Conservation (phyloP, 2,329 filamentous ascomycete genomes). For the Paramyrothecium roridum region DNA sequence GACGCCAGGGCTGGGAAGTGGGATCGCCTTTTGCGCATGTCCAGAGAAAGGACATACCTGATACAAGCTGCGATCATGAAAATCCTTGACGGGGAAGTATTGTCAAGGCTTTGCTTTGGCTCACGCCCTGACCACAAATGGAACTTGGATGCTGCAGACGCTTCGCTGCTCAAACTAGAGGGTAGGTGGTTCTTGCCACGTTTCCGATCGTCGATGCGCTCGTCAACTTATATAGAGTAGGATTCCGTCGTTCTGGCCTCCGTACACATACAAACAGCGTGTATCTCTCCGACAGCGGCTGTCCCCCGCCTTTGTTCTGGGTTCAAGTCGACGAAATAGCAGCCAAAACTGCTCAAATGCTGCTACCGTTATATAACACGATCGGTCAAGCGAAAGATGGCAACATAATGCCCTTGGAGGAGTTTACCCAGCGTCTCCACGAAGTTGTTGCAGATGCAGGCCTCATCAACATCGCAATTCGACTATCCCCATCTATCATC, state of each 20-base stretch:
- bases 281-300: conserved; percentile 14
- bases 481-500: conserved; percentile 18
- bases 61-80: conserved; percentile 24
- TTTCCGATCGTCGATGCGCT: background rate
- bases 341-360: conserved; percentile 13
- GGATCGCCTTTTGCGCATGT: conserved; percentile 21
- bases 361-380: conserved; percentile 19
- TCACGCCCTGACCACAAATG: conserved; percentile 18
- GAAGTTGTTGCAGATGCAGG: conserved; percentile 23
- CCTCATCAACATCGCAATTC: conserved; percentile 24
- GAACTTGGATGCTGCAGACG: conserved; percentile 17
- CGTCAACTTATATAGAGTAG: background rate
- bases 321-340: conserved; percentile 22
- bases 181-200: conserved; percentile 13
- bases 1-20: conserved; percentile 19
- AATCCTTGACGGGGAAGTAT: conserved; percentile 20
- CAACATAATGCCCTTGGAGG: conserved; percentile 2
- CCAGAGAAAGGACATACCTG: conserved; percentile 17
- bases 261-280: conserved; percentile 18
- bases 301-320: conserved; percentile 24
- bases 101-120: conserved; percentile 27
- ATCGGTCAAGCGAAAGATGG: conserved; percentile 8
- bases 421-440: conserved; percentile 22
- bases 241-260: conserved; percentile 5
- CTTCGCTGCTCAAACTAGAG: conserved; percentile 18